Base-by-base conservation (phyloP, 768 basidiomycete species). In the Suillus alpinus region DNA sequence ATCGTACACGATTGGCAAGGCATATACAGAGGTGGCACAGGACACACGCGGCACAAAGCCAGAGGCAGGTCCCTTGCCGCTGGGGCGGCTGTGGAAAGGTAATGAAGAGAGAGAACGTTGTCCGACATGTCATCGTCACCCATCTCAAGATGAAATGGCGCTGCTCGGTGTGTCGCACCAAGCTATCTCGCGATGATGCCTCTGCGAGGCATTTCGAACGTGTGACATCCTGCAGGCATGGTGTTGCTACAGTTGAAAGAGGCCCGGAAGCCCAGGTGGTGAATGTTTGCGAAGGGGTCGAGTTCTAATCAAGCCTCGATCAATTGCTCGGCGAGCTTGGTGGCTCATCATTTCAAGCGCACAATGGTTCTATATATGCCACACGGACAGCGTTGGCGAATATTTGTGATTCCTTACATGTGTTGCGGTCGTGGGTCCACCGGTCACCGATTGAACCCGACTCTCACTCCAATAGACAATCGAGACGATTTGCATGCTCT, bases 71-170 rank as follows among this genome's bases (percentile, higher is more conserved):
- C 1, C 0, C 23, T 20, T 73, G 72, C 40, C 66, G 23, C 4
- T 74, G 73, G 72, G 62, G 63, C 10, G 56, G 41, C 46, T 73
- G 73, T 43, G 64, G 63, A 13, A 68, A 68, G 60, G 47, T 56
- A 60, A 69, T 73, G 69, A 73, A 70, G 56, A 72, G 71, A 60
- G 72, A 73, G 59, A 73, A 74, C 16, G 71, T 73, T 2, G 64
- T 73, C 2, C 71, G 72, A 9, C 72, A 73, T 46, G 5, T 50
- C 5, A 58, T 73, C 14, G 65, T 73, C 56, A 69, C 59, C 62
- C 72, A 73, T 58, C 53, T 73, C 4, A 66, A 68, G 6, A 66
- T 73, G 49, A 75, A 69, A 57, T 74, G 69, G 71, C 58, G 47
- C 52, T 74, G 72, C 31, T 66, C 66, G 13, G 68, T 68, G 58